Conservation (phyloP, 495 filamentous ascomycete species). For the Xylaria sp. region DNA sequence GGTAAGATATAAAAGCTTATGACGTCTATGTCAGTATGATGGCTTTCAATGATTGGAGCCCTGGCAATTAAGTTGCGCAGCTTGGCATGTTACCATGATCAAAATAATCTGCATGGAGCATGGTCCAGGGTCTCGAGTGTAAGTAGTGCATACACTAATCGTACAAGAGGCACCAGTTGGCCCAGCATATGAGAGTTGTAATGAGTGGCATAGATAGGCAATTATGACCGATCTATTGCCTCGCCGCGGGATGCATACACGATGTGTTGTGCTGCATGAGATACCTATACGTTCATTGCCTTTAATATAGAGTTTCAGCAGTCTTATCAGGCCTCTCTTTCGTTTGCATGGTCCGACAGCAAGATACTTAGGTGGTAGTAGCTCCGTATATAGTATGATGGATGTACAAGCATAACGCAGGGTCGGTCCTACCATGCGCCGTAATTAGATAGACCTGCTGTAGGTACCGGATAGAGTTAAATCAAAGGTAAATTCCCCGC, state of each 20-base stretch:
- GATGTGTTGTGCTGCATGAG: conserved; percentile 34
- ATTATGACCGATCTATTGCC: not conserved
- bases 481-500: conserved; percentile 12
- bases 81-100: conserved; percentile 1
- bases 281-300: not conserved
- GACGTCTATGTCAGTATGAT: conserved; percentile 14
- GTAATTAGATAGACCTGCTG: not conserved
- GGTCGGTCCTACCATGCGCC: not conserved
- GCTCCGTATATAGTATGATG: not conserved
- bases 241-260: conserved; percentile 36
- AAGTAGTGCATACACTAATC: conserved; percentile 4
- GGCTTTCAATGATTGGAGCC: conserved; percentile 1
- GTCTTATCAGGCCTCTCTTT: not conserved
- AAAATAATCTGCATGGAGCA: not conserved
- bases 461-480: not conserved
- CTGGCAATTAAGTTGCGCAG: not conserved
- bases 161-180: not conserved
- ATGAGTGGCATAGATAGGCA: not conserved
- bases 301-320: not conserved
- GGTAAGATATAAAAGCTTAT: conserved; percentile 13
- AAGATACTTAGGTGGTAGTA: no score
- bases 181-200: not conserved
- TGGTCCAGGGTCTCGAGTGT: conserved; percentile 1
- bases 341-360: not conserved
- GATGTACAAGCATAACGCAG: not conserved